phyloP scores from a whole-genome alignment of 176 grass and related monocot species.

The Triticum monococcum region DNA sequence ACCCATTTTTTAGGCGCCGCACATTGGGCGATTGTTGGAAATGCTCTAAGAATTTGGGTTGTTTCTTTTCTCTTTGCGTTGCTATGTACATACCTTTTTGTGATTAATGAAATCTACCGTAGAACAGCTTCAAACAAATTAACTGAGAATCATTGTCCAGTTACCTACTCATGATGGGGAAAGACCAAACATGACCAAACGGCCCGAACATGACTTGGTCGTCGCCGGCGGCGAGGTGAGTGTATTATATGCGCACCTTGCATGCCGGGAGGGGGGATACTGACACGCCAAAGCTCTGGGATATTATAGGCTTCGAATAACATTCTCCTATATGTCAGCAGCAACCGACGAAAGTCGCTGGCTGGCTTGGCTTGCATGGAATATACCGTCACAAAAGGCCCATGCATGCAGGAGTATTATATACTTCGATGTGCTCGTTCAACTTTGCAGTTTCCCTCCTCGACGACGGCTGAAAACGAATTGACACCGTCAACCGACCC shows the following conservation, averaged over 20 bases:
- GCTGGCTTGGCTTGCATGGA: neutral
- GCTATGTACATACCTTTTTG: too few relatives aligned
- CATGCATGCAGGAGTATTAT: neutral
- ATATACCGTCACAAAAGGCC: neutral
- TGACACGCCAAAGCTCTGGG: neutral
- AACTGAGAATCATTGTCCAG: too few relatives aligned
- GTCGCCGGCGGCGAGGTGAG: neutral
- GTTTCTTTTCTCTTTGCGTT: too few relatives aligned
- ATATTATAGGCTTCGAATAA: neutral
- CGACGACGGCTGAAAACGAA: neutral
- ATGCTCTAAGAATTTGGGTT: too few relatives aligned
- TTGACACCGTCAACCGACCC: neutral
- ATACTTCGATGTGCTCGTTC: neutral
- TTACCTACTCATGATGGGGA: too few relatives aligned
- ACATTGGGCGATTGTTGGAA: too few relatives aligned
- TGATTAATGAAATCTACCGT: too few relatives aligned
- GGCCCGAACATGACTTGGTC: neutral
- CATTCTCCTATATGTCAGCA: neutral
- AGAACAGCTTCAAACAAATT: too few relatives aligned
- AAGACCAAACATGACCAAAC: neutral
- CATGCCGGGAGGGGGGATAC: neutral
- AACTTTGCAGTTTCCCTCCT: neutral
- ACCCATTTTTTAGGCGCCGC: too few relatives aligned
- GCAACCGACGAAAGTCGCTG: neutral
- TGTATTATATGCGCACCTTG: neutral